These are phyloP conservation scores for Colletotrichum magnum DNA, from an alignment of 2,329 filamentous ascomycete species.

Conservation along the genomic window DNA sequence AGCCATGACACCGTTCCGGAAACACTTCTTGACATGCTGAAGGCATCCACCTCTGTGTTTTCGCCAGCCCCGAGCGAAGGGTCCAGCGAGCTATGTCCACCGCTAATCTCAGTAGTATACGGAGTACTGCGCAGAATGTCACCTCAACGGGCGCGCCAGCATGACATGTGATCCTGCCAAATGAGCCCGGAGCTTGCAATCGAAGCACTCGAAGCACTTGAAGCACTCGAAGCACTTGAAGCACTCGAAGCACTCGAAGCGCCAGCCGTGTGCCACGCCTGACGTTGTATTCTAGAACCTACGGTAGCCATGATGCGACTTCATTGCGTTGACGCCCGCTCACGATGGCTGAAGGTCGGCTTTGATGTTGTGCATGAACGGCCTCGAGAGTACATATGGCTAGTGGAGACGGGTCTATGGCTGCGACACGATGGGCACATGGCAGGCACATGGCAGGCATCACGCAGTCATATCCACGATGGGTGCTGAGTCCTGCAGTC, in stretches of 20 bases:
- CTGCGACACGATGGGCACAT: neutral
- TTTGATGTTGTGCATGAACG: slow-evolving; percentile 33
- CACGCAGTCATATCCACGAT: slow-evolving; percentile 1
- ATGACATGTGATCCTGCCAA: slow-evolving; percentile 31
- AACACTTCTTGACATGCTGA: slow-evolving; percentile 18
- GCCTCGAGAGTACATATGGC: neutral
- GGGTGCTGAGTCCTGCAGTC: neutral
- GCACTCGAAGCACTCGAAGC: slow-evolving; percentile 1
- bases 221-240: slow-evolving; percentile 3
- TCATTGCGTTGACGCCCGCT: neutral
- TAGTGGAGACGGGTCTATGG: neutral
- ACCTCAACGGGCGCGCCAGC: slow-evolving; percentile 12
- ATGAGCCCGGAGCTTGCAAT: neutral
- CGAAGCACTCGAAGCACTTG: slow-evolving; percentile 1
- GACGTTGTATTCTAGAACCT: slow-evolving; percentile 15
- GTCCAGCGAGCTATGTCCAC: slow-evolving; percentile 37
- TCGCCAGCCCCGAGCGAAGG: slow-evolving; percentile 8
- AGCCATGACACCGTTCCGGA: slow-evolving; percentile 16
- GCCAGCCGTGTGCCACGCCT: neutral
- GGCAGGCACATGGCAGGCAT: slow-evolving; percentile 14
- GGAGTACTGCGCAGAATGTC: slow-evolving; percentile 8
- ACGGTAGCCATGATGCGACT: neutral
- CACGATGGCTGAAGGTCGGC: neutral
- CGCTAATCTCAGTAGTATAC: slow-evolving; percentile 24
- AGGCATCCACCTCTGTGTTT: slow-evolving; percentile 8